Evolutionary conservation across 148 eudicot genomes (phyloP), one percentile per base, ranked within the genome.

Genomic region (Arbutus unedo): DNA sequence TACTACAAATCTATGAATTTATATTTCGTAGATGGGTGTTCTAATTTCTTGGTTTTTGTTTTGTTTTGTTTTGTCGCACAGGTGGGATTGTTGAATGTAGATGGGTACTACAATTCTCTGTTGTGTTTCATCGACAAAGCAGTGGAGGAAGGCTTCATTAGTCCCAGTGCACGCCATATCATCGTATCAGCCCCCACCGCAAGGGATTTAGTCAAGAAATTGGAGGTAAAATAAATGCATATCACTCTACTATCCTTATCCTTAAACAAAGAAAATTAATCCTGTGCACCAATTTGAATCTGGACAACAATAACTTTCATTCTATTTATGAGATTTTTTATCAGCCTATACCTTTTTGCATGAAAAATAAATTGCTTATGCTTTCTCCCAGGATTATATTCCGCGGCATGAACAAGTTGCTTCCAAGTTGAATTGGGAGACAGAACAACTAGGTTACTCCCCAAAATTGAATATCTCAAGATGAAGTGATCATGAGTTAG

Each of bases 31-130:
- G 38, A 31, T 31, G 38, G 38, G 38, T 31, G 38, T 31, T 31
- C 0, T 31, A 31, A 31, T 31, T 31, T 31, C 38, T 31, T 31
- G 38, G 0, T 31, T 31, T 31, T 31, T 31, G 38, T n/a, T n/a
- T n/a, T n/a, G 38, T 31, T 31, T 31, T 31, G 38, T 0, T 31
- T 31, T 31, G 38, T 31, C 0, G 13, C 66, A 80, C 85, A 90
- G 92, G 92, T 90, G 53, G 92, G 92, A 9, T 81, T 90, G 60
- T 84, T 90, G 75, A 90, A 90, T 53, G 90, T 90, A 2, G 88
- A 90, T 82, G 92, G 91, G 10, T 90, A 85, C 84, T 90, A 90
- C 87, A 85, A 90, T 83, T 86, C 81, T 78, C 82, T 90, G 57
- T 81, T 88, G 56, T 81, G 88, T 54, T 88, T 90, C 81, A 87